Evolutionary conservation across 192 early-diverging fungal genomes (phyloP).

Genomic region (Helicostylum pulchrum): DNA sequence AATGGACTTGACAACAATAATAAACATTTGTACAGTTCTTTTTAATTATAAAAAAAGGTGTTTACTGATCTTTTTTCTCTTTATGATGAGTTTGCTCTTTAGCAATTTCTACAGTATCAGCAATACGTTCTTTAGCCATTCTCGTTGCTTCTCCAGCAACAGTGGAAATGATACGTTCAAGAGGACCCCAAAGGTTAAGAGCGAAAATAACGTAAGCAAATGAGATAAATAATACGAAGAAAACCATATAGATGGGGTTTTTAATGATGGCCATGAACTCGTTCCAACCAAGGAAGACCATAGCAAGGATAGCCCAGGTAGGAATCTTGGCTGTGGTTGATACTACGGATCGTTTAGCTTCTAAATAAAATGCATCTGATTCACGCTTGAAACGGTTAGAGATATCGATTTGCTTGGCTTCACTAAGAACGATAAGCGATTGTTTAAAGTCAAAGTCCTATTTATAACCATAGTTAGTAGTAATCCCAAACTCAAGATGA

Average conservation of each 20-base stretch:
- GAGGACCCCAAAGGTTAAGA: conserved; percentile 65
- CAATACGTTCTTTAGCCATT: conserved; percentile 31
- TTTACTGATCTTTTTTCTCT: neutral
- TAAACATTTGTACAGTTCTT: too few relatives aligned
- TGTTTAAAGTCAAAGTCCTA: conserved; percentile 56
- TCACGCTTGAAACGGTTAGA: conserved; percentile 82
- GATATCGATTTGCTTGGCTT: conserved; percentile 65
- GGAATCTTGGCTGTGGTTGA: conserved; percentile 84
- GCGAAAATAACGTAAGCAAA: conserved; percentile 58
- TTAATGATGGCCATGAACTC: conserved; percentile 84
- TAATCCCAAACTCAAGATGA: too few relatives aligned
- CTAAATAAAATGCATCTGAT: conserved; percentile 87
- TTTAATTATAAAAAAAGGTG: too few relatives aligned
- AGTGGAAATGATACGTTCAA: conserved; percentile 45
- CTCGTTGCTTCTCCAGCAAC: conserved; percentile 41
- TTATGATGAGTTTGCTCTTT: conserved; percentile 18
- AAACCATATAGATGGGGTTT: conserved; percentile 82
- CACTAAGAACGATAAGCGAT: conserved; percentile 59
- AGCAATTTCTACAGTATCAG: conserved; percentile 27
- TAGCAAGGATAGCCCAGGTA: conserved; percentile 74
- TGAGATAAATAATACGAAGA: conserved; percentile 54
- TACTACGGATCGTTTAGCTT: conserved; percentile 95
- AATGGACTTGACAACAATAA: too few relatives aligned
- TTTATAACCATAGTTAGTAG: neutral
- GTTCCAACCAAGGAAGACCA: conserved; percentile 92